These are phyloP conservation scores for Hanseniaspora jakobsenii DNA, from an alignment of 805 yeast species.

Conservation along the genomic window DNA sequence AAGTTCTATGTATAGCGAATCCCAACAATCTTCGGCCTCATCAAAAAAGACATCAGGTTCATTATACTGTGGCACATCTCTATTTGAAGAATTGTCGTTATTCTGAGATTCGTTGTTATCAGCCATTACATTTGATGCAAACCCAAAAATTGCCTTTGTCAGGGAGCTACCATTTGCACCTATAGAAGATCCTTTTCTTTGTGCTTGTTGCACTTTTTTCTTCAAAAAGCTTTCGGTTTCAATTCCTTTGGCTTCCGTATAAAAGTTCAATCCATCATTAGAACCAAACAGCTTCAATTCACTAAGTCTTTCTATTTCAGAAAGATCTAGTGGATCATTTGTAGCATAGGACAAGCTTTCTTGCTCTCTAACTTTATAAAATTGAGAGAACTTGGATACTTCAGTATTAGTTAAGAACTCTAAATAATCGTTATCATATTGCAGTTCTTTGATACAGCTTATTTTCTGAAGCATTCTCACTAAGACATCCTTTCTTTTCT, in stretches of 20 bases:
- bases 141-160: slow-evolving; percentile 26
- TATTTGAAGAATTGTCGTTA: too few relatives aligned
- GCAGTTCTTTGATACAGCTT: slow-evolving; percentile 43
- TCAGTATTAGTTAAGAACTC: slow-evolving; percentile 47
- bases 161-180: slow-evolving; percentile 20
- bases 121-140: slow-evolving; percentile 20
- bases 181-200: neutral
- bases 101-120: slow-evolving; percentile 2
- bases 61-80: slow-evolving; percentile 38
- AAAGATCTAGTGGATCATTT: slow-evolving; percentile 30
- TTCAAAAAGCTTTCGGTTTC: slow-evolving; percentile 13
- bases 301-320: slow-evolving; percentile 27
- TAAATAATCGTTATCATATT: slow-evolving; percentile 61
- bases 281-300: slow-evolving; percentile 25
- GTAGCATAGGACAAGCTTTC: slow-evolving; percentile 44
- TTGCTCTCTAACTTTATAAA: slow-evolving; percentile 59
- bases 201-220: slow-evolving; percentile 7
- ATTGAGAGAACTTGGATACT: slow-evolving; percentile 54
- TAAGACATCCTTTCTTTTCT: slow-evolving; percentile 9
- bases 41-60: slow-evolving; percentile 74
- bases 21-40: slow-evolving; percentile 56
- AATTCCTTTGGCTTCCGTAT: slow-evolving; percentile 10
- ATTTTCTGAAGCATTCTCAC: slow-evolving; percentile 63
- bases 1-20: slow-evolving; percentile 60
- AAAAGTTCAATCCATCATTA: slow-evolving; percentile 24